Evolutionary conservation across 1,284 basidiomycete species (phyloP), one percentile per base, ranked within the genome.

Genomic region (Agaricales sp.): DNA sequence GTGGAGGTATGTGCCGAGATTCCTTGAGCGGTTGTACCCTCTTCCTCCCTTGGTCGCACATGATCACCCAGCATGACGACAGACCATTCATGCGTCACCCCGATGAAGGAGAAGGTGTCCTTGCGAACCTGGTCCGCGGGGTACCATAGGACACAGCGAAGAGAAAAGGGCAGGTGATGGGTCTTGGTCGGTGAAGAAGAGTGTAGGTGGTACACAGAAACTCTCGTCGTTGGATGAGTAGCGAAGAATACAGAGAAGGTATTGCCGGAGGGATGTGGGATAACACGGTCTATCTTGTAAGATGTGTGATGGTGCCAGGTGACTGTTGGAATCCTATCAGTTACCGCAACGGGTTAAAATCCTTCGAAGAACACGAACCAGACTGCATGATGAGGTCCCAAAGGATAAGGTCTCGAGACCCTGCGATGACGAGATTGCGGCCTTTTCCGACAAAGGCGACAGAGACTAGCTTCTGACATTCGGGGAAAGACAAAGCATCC

Each of bases 321-420:
- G 39, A 81, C 82, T 86, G 56, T 4, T 48, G 47, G 20, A 13
- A 26, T 45, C 19, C n/a, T 48, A 38, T 43, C 38, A 47, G 57
- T 43, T 55, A 41, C 22, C 3, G 38, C 20, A 43, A 23, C 8
- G 16, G 30, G 19, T 48, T 35, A 26, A 12, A 22, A 13, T 47
- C 52, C 59, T 13, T 20, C 46, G 23, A 20, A 46, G 22, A n/a
- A 24, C 50, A 65, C 77, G 58, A 61, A 89, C 89, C 79, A 58
- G 74, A 73, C 52, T 80, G 82, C 23, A 71, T 69, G 46, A 95
- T 63, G 26, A 95, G 62, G 63, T 96, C 89, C 92, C 92, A 96
- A 41, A 91, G 64, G 21, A 80, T 69, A 3, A 92, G 57, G 30
- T 82, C 78, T 38, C 67, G 62, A 2, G 61, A 58, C 12, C 77